A percentile compares a stretch with the other conserved stretches of the same genome.
These are phyloP conservation scores for Monosporascus sp. DNA, from an alignment of 2,329 filamentous ascomycete genomes.

Conservation along the genomic window DNA sequence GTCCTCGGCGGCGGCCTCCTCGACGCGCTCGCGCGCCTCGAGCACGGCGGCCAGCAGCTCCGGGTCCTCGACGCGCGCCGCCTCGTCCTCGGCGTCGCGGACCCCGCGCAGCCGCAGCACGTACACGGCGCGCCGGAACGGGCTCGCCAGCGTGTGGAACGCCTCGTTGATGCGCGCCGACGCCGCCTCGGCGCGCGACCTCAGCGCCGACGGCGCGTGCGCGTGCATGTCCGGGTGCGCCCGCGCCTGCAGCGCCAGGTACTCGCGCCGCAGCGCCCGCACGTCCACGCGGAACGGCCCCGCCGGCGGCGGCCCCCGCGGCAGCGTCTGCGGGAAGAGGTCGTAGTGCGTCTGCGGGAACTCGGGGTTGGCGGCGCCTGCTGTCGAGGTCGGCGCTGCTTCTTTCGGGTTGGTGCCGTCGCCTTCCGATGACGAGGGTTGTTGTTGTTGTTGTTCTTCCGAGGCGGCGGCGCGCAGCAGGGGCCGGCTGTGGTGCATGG, in stretches of 20 bases:
- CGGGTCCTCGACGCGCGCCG: slow-evolving; percentile 59
- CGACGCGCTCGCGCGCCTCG: slow-evolving; percentile 71
- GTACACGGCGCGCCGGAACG: slow-evolving; percentile 83
- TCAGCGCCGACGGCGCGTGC: slow-evolving; percentile 42
- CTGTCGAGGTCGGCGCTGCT: neutral
- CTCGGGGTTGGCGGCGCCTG: neutral
- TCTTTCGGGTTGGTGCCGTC: neutral
- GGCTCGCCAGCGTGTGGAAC: slow-evolving; percentile 76
- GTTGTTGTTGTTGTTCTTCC: too few species aligned
- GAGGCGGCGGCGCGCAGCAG: neutral
- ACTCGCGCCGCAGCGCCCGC: slow-evolving; percentile 71
- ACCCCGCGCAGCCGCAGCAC: slow-evolving; percentile 66
- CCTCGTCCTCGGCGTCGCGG: slow-evolving; percentile 76
- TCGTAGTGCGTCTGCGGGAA: slow-evolving; percentile 64
- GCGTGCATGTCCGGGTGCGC: slow-evolving; percentile 70
- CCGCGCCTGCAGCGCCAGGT: slow-evolving; percentile 73
- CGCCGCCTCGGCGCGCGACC: slow-evolving; percentile 65
- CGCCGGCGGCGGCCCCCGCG: slow-evolving; percentile 68
- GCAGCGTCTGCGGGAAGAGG: slow-evolving; percentile 78
- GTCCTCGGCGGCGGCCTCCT: slow-evolving; percentile 63
- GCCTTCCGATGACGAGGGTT: neutral
- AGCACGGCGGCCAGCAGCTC: slow-evolving; percentile 74
- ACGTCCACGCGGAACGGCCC: slow-evolving; percentile 73
- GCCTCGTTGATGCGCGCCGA: slow-evolving; percentile 86
- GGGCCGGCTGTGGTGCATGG: neutral